Evolutionary conservation across 768 basidiomycete species (phyloP).

Genomic region (Serendipita sp.): DNA sequence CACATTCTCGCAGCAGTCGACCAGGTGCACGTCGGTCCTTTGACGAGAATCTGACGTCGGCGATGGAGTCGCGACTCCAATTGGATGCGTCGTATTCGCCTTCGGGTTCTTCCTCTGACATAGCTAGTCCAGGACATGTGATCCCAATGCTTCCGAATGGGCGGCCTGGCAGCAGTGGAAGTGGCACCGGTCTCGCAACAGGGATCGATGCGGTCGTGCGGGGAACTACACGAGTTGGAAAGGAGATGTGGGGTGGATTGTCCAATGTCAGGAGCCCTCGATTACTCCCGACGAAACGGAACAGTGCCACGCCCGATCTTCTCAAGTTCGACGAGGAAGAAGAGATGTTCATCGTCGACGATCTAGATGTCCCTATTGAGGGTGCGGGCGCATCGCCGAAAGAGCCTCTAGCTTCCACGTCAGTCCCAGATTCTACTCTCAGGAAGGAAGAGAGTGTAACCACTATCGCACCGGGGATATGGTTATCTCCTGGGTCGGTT

Average conservation of each 20-base stretch:
- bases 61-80: constrained; percentile 51
- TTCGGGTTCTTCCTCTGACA: constrained; percentile 10
- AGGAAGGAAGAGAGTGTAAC: not conserved
- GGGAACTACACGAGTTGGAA: constrained; percentile 10
- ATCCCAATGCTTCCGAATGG: constrained; percentile 80
- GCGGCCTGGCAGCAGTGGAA: constrained; percentile 9
- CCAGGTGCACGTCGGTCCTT: constrained; percentile 30
- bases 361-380: constrained; percentile 4
- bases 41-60: constrained; percentile 64
- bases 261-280: constrained; percentile 16
- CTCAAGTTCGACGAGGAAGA: constrained; percentile 9
- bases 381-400: not conserved
- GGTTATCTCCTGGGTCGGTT: constrained; percentile 19
- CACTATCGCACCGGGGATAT: constrained; percentile 9
- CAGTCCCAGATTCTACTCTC: not conserved
- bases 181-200: constrained; percentile 13
- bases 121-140: constrained; percentile 16
- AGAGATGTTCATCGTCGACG: constrained; percentile 8
- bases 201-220: constrained; percentile 14
- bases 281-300: constrained; percentile 14
- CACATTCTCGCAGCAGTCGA: not conserved
- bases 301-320: not conserved
- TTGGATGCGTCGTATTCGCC: constrained; percentile 22
- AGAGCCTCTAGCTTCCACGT: not conserved
- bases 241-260: constrained; percentile 16